Percentiles rank a stretch among this genome's conserved stretches.
Evolutionary conservation across 2,329 filamentous ascomycete genomes (phyloP).

Genomic region (Boeremia lycopersici): DNA sequence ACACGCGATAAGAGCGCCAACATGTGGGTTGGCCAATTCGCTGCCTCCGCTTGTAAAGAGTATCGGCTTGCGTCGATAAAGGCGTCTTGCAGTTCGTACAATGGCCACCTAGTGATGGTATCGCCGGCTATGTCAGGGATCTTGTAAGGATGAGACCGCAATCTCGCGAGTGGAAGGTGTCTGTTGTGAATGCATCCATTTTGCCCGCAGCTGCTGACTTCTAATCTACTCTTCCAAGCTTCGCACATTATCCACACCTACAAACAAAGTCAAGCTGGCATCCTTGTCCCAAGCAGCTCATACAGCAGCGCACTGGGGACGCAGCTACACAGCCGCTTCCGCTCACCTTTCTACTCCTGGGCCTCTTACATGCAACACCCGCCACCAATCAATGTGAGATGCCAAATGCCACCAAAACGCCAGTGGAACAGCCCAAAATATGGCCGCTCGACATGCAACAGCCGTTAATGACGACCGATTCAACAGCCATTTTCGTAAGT

Average conservation of each 20-base stretch:
- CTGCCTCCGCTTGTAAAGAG: no score
- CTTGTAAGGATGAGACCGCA: no score
- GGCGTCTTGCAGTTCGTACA: no score
- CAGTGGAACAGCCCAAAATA: neutral
- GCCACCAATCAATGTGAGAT: conserved; percentile 1
- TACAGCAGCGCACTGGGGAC: neutral
- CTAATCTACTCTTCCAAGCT: neutral
- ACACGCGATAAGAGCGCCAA: no score
- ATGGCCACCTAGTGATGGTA: no score
- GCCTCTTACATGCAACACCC: conserved; percentile 1
- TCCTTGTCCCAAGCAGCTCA: neutral
- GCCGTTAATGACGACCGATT: neutral
- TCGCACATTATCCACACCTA: conserved; percentile 1
- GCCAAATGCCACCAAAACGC: conserved; percentile 11
- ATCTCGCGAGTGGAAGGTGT: no score
- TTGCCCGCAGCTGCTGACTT: neutral
- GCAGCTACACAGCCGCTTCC: neutral
- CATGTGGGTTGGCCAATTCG: no score
- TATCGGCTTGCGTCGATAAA: no score
- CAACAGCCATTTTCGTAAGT: conserved; percentile 13
- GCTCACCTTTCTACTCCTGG: neutral
- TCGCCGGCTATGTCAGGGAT: no score
- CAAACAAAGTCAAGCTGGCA: neutral
- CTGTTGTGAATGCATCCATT: neutral
- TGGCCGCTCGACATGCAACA: conserved; percentile 7